phyloP scores from a whole-genome alignment of 768 basidiomycete genomes.

The Collybia sp. region DNA sequence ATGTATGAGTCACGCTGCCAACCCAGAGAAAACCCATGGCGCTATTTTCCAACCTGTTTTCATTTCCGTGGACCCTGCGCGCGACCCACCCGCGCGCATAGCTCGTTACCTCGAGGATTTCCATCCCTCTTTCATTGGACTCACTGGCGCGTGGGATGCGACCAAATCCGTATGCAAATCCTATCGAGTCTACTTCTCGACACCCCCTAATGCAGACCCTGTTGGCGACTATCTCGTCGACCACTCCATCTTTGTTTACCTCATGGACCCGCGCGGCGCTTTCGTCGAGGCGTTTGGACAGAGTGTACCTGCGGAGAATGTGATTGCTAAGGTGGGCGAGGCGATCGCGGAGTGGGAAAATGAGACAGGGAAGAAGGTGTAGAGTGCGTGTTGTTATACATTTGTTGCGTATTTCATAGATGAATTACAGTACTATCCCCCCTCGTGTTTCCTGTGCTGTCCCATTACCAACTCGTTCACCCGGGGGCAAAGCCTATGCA shows the following conservation, averaged over 20 bases:
- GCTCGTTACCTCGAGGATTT: slow-evolving; percentile 76
- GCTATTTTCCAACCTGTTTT: slow-evolving; percentile 84
- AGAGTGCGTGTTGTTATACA: background rate
- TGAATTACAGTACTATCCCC: too few species aligned
- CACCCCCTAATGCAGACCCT: slow-evolving; percentile 81
- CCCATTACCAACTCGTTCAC: too few species aligned
- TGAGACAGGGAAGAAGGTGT: slow-evolving; percentile 32
- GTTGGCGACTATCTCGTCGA: slow-evolving; percentile 97
- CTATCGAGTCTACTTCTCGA: slow-evolving; percentile 98
- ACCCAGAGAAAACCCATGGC: slow-evolving; percentile 63
- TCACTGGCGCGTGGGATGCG: slow-evolving; percentile 78
- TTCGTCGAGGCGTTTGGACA: slow-evolving; percentile 98
- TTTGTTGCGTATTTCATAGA: too few species aligned
- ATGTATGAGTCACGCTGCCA: background rate
- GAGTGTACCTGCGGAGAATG: slow-evolving; percentile 61
- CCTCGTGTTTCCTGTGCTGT: too few species aligned
- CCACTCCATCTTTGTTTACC: slow-evolving; percentile 94
- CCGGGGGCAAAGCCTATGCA: too few species aligned
- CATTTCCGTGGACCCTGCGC: slow-evolving; percentile 94
- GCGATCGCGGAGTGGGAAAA: slow-evolving; percentile 38
- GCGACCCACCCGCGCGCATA: slow-evolving; percentile 67
- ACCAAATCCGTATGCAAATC: slow-evolving; percentile 90
- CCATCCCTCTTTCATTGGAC: slow-evolving; percentile 84
- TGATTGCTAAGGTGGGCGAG: slow-evolving; percentile 56
- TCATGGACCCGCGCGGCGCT: slow-evolving; percentile 92